These are phyloP conservation scores for Thalassiosira pacifica DNA, from an alignment of 352 stramenopile species.

Conservation along the genomic window DNA sequence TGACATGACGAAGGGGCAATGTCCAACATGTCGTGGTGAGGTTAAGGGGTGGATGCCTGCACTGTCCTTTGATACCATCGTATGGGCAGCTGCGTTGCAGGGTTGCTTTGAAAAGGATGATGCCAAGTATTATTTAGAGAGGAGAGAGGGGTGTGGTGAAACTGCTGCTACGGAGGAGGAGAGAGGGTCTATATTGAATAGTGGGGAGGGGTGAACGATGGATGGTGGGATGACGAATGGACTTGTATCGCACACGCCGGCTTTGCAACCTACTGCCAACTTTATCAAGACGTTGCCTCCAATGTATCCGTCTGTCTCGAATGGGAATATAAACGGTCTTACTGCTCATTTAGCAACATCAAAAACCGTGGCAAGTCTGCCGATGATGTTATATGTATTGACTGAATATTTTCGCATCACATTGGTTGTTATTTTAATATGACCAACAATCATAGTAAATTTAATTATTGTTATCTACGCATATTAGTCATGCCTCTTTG, in stretches of 20 bases:
- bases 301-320: neutral
- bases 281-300: neutral
- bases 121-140: neutral
- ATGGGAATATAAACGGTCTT: neutral
- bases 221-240: neutral
- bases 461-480: neutral
- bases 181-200: neutral
- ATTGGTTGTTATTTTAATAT: conserved; percentile 1
- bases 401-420: neutral
- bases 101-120: neutral
- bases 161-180: neutral
- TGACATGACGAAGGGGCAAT: neutral
- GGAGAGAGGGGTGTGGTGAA: neutral
- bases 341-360: neutral
- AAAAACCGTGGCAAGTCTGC: neutral
- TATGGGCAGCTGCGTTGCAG: neutral
- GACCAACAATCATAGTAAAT: neutral
- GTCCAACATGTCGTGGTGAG: neutral
- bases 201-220: neutral
- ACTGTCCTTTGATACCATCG: neutral
- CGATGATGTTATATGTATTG: neutral
- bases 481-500: too few species aligned
- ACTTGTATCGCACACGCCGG: neutral
- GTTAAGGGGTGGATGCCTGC: neutral
- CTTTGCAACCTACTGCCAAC: neutral